Percentiles rank a stretch among this genome's conserved stretches.
phyloP scores from a whole-genome alignment of 2,329 filamentous ascomycete genomes.

The Didymella pomorum region DNA sequence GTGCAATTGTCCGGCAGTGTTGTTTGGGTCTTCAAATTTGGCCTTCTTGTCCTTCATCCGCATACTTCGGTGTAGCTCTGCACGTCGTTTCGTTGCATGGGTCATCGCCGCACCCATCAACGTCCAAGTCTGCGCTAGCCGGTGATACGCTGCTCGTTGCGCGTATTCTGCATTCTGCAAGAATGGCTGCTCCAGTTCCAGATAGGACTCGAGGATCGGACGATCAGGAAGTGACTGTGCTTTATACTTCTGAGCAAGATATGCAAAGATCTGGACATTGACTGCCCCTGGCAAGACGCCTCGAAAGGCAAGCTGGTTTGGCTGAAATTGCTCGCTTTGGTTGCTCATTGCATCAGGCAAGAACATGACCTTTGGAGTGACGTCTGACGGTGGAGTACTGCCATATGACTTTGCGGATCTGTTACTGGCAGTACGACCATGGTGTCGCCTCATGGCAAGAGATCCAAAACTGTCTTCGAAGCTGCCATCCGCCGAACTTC shows the following conservation, averaged over 20 bases:
- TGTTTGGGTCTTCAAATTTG: slow-evolving; percentile 18
- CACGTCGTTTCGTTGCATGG: slow-evolving; percentile 56
- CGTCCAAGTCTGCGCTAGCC: slow-evolving; percentile 67
- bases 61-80: slow-evolving; percentile 43
- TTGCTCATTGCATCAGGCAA: slow-evolving; percentile 60
- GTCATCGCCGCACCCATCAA: slow-evolving; percentile 61
- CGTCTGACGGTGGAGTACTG: slow-evolving; percentile 61
- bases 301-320: slow-evolving; percentile 58
- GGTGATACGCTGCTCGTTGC: slow-evolving; percentile 58
- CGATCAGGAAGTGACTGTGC: slow-evolving; percentile 49
- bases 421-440: slow-evolving; percentile 56
- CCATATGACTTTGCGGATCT: slow-evolving; percentile 62
- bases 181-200: slow-evolving; percentile 53
- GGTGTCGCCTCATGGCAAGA: slow-evolving; percentile 57
- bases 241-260: slow-evolving; percentile 57
- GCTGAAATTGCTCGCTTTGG: slow-evolving; percentile 51
- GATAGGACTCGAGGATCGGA: slow-evolving; percentile 49
- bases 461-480: slow-evolving; percentile 64
- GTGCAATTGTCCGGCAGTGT: slow-evolving; percentile 23
- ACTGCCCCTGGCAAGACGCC: slow-evolving; percentile 56
- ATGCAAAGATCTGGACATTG: slow-evolving; percentile 51
- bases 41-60: slow-evolving; percentile 32
- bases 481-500: slow-evolving; percentile 65
- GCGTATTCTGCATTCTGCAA: slow-evolving; percentile 64
- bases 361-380: slow-evolving; percentile 57